phyloP scores from a whole-genome alignment of 805 yeast genomes.

The Ogataea trehaloabstinens region DNA sequence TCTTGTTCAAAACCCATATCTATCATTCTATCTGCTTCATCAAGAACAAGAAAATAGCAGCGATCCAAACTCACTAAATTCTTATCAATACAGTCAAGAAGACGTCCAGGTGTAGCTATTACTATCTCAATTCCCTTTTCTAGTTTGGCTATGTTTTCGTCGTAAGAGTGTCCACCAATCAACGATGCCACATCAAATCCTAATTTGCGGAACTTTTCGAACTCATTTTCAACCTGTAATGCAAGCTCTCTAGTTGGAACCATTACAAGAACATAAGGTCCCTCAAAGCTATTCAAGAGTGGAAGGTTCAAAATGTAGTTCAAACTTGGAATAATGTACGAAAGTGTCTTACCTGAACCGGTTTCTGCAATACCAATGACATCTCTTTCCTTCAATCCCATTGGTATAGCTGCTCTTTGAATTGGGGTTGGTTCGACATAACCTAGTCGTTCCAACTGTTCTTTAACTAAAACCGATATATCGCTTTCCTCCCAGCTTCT shows the following conservation, averaged over 20 bases:
- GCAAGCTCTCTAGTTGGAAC: slow-evolving; percentile 97
- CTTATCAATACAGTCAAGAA: slow-evolving; percentile 75
- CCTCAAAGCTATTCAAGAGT: slow-evolving; percentile 51
- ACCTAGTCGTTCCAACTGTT: slow-evolving; percentile 36
- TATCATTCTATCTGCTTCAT: slow-evolving; percentile 95
- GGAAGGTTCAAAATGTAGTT: slow-evolving; percentile 50
- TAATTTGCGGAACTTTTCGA: slow-evolving; percentile 34
- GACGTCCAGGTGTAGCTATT: slow-evolving; percentile 93
- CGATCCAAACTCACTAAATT: slow-evolving; percentile 58
- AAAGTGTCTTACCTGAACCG: slow-evolving; percentile 92
- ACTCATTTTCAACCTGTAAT: slow-evolving; percentile 73
- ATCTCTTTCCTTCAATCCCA: slow-evolving; percentile 58
- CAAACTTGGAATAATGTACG: slow-evolving; percentile 73
- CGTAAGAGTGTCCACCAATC: slow-evolving; percentile 89
- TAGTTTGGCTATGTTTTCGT: slow-evolving; percentile 61
- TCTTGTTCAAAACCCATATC: slow-evolving; percentile 92
- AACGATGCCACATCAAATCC: slow-evolving; percentile 56
- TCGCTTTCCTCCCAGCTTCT: slow-evolving; percentile 70
- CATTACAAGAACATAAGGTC: slow-evolving; percentile 71
- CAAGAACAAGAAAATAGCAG: slow-evolving; percentile 72
- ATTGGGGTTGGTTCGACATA: slow-evolving; percentile 82
- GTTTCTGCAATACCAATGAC: slow-evolving; percentile 92
- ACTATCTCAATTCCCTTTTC: slow-evolving; percentile 70
- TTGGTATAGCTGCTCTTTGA: slow-evolving; percentile 85
- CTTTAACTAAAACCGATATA: slow-evolving; percentile 42